Percentiles rank a stretch among this genome's conserved stretches.
phyloP scores from a whole-genome alignment of 2,329 filamentous ascomycete species.

The Nannizziopsis arthrosporioides region DNA sequence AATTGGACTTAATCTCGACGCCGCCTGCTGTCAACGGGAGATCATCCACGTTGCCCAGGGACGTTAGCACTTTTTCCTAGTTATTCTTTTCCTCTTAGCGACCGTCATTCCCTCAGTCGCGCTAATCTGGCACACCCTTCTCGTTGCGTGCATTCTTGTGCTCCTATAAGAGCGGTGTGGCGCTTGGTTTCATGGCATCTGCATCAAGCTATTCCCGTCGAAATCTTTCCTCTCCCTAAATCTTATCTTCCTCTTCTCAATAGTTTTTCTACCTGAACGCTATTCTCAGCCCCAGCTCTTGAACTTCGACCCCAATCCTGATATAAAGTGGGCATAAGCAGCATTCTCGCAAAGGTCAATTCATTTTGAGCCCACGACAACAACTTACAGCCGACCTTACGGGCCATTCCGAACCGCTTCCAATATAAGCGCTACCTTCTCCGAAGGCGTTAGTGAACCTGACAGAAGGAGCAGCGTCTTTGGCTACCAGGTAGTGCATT shows the following conservation, averaged over 20 bases:
- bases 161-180: conserved; percentile 1
- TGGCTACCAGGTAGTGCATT: conserved; percentile 28
- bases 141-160: conserved; percentile 3
- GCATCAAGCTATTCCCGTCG: background rate
- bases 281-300: background rate
- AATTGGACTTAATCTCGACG: conserved; percentile 2
- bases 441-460: conserved; percentile 37
- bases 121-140: background rate
- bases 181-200: background rate
- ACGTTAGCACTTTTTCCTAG: conserved; percentile 3
- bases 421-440: conserved; percentile 25
- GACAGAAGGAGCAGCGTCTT: conserved; percentile 42
- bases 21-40: conserved; percentile 11
- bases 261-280: conserved; percentile 1
- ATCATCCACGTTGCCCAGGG: conserved; percentile 14
- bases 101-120: background rate
- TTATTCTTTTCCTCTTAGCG: conserved; percentile 4
- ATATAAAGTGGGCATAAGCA: conserved; percentile 20
- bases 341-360: conserved; percentile 29
- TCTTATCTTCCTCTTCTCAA: background rate
- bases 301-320: conserved; percentile 15
- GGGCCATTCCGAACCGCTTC: conserved; percentile 26
- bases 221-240: background rate
- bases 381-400: conserved; percentile 32
- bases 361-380: conserved; percentile 29